phyloP scores from a whole-genome alignment of 768 basidiomycete species.

The Lactarius trivialis region DNA sequence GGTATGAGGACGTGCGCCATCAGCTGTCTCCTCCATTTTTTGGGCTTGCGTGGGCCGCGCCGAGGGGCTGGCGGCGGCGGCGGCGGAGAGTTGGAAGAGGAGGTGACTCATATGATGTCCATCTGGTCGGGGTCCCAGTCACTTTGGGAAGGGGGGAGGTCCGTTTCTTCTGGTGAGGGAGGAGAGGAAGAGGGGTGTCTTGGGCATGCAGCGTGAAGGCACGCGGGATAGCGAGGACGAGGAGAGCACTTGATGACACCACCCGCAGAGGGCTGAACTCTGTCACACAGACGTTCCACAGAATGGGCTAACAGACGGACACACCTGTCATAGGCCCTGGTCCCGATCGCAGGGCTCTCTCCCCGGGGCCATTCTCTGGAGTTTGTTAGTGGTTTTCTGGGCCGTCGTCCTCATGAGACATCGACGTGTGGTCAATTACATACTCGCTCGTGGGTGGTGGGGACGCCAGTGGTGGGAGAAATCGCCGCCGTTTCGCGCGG shows the following conservation, averaged over 20 bases:
- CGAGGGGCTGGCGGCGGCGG: not conserved
- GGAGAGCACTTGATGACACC: not conserved
- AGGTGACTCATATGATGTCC: no score
- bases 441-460: no score
- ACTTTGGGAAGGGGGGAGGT: no score
- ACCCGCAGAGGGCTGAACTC: not conserved
- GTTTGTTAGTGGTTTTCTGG: no score
- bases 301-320: not conserved
- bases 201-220: not conserved
- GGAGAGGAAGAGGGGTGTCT: slow-evolving; percentile 1
- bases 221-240: not conserved
- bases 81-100: not conserved
- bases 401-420: no score
- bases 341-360: not conserved
- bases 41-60: not conserved
- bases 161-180: no score
- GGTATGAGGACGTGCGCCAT: slow-evolving; percentile 8
- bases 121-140: no score
- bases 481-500: no score
- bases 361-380: no score
- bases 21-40: not conserved
- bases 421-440: no score
- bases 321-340: not conserved
- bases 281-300: not conserved
- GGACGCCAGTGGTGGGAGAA: no score